Conservation (phyloP, 768 basidiomycete species). For the Phaeotremella fagi region DNA sequence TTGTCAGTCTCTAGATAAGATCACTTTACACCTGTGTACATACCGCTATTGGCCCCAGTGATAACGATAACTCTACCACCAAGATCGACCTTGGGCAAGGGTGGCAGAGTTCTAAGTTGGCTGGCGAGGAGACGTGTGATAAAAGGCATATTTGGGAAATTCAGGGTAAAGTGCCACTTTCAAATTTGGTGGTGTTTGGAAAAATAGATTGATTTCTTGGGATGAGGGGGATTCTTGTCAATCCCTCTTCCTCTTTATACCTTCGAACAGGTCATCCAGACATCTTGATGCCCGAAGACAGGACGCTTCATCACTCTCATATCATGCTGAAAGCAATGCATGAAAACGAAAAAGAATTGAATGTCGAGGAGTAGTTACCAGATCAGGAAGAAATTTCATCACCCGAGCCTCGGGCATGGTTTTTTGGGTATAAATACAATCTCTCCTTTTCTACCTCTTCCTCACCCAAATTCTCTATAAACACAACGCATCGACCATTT, state of each 20-base stretch:
- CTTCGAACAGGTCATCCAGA: not conserved
- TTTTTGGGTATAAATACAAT: no score
- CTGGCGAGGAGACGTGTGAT: slow-evolving; percentile 11
- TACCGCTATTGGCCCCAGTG: slow-evolving; percentile 22
- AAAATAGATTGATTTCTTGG: not conserved
- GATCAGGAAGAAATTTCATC: no score
- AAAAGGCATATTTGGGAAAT: not conserved
- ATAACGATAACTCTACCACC: slow-evolving; percentile 20
- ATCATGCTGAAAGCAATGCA: no score
- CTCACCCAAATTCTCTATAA: no score
- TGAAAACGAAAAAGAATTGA: no score
- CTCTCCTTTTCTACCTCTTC: no score
- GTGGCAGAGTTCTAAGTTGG: slow-evolving; percentile 12
- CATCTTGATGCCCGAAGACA: no score
- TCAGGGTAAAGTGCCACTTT: no score
- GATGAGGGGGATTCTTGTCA: not conserved
- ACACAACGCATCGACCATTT: no score
- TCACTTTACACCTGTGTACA: not conserved
- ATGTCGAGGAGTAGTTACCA: no score
- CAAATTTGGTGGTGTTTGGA: not conserved
- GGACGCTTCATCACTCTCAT: no score
- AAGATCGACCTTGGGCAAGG: slow-evolving; percentile 9
- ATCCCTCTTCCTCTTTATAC: not conserved
- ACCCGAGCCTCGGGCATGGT: no score
- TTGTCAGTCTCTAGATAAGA: not conserved